Evolutionary conservation across 495 filamentous ascomycete species (phyloP).

Genomic region (Penicillium atrosanguineum): DNA sequence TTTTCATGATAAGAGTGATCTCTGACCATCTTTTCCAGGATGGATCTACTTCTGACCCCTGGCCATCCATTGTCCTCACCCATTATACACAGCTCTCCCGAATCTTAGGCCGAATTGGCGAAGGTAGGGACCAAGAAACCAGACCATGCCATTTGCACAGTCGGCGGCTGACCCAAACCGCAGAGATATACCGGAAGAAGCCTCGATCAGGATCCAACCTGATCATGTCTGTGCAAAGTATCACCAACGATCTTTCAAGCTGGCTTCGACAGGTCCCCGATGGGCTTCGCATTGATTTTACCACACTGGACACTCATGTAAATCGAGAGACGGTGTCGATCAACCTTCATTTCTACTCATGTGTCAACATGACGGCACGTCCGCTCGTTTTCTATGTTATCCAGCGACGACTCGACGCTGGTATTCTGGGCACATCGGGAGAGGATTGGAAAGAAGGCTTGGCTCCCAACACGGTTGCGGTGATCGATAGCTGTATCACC

Average conservation of each 20-base stretch:
- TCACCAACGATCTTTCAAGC: conserved; percentile 39
- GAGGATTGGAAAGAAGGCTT: conserved; percentile 44
- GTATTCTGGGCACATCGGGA: conserved; percentile 15
- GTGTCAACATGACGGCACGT: conserved; percentile 51
- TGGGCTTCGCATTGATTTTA: conserved; percentile 43
- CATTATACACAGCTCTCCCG: conserved; percentile 47
- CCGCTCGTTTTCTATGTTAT: conserved; percentile 51
- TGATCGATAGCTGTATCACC: conserved; percentile 48
- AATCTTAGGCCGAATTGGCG: conserved; percentile 43
- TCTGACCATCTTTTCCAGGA: conserved; percentile 19
- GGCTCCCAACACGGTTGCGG: conserved; percentile 38
- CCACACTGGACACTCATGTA: conserved; percentile 30
- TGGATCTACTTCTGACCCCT: conserved; percentile 29
- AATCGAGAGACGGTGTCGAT: conserved; percentile 47
- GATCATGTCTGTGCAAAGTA: conserved; percentile 44
- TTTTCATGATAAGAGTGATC: background rate
- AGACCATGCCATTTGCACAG: background rate
- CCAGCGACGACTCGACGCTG: conserved; percentile 38
- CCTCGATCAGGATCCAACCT: conserved; percentile 42
- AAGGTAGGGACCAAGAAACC: conserved; percentile 19
- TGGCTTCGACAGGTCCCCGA: conserved; percentile 43
- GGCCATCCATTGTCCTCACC: conserved; percentile 44
- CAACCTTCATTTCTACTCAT: conserved; percentile 49
- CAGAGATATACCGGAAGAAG: conserved; percentile 46
- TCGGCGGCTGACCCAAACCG: background rate